phyloP scores from a whole-genome alignment of 495 filamentous ascomycete species.

The Penicillium silybi region DNA sequence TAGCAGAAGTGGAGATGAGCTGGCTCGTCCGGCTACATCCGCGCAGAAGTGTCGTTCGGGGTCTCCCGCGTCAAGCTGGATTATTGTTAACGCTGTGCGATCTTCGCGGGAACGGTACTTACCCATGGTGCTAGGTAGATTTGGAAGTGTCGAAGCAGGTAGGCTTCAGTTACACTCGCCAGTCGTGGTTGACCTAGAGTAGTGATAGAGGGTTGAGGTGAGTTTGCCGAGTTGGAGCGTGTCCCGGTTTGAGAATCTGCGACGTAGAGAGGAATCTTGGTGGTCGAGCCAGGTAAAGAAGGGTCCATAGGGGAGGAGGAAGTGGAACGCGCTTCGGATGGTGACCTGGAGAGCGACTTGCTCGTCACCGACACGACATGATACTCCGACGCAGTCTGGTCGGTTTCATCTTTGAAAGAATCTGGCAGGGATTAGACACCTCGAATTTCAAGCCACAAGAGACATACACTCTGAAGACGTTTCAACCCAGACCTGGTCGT shows the following conservation, averaged over 20 bases:
- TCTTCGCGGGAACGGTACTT: not conserved
- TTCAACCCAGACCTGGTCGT: conserved; percentile 37
- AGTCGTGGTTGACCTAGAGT: conserved; percentile 25
- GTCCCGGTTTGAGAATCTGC: conserved; percentile 14
- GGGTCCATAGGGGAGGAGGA: conserved; percentile 28
- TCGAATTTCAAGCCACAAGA: not conserved
- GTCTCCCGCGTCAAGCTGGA: conserved; percentile 39
- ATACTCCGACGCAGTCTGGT: conserved; percentile 41
- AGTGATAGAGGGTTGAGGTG: conserved; percentile 13
- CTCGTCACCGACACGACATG: conserved; percentile 26
- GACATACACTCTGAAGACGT: conserved; percentile 30
- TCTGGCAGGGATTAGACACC: conserved; percentile 12
- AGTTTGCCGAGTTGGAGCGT: conserved; percentile 18
- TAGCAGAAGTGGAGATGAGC: conserved; percentile 30
- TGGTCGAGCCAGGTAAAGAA: conserved; percentile 11
- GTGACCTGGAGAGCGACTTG: conserved; percentile 18
- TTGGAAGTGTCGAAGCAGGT: conserved; percentile 39
- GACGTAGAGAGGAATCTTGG: conserved; percentile 9
- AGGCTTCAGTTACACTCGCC: conserved; percentile 36
- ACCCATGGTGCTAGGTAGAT: conserved; percentile 39
- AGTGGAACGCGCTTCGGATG: conserved; percentile 25
- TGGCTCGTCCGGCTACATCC: conserved; percentile 34
- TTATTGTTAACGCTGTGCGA: not conserved
- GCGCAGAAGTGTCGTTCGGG: conserved; percentile 33
- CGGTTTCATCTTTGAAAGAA: conserved; percentile 42